phyloP scores from a whole-genome alignment of 2,329 filamentous ascomycete genomes.

The Fusarium irregulare region DNA sequence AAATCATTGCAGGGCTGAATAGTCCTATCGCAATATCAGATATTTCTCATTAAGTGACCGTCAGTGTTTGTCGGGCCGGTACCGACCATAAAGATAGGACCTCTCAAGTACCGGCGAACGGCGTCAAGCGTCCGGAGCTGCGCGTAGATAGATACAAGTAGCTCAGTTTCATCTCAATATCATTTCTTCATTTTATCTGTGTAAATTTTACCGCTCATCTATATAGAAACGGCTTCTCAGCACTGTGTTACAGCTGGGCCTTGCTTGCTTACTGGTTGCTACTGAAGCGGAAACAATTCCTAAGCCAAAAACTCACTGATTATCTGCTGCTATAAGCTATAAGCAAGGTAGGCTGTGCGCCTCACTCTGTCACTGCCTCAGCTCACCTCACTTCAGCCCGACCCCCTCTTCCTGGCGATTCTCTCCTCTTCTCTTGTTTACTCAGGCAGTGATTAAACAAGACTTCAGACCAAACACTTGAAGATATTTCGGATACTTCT shows the following conservation, averaged over 20 bases:
- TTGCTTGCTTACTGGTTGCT: not conserved
- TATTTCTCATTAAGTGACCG: not conserved
- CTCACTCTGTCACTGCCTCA: constrained; percentile 16
- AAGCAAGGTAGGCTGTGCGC: constrained; percentile 15
- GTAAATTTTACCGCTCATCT: constrained; percentile 1
- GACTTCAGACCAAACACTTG: not conserved
- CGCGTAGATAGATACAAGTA: not conserved
- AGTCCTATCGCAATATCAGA: not conserved
- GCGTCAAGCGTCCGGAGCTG: constrained; percentile 28
- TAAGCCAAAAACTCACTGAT: constrained; percentile 11
- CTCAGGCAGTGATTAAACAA: not conserved
- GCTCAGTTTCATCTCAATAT: not conserved
- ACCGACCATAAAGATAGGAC: constrained; percentile 14
- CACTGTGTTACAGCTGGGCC: not conserved
- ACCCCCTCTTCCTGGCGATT: constrained; percentile 3
- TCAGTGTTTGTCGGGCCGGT: constrained; percentile 5
- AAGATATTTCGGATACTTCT: not conserved
- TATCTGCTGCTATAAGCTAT: constrained; percentile 12
- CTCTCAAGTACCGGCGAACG: constrained; percentile 12
- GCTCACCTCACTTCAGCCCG: constrained; percentile 14
- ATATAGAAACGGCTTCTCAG: not conserved
- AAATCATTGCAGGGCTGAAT: not conserved
- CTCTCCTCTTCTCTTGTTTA: not conserved
- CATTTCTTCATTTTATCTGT: not conserved
- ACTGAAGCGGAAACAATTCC: not conserved